phyloP scores from a whole-genome alignment of 208 protist species.

The Naegleria fowleri region DNA sequence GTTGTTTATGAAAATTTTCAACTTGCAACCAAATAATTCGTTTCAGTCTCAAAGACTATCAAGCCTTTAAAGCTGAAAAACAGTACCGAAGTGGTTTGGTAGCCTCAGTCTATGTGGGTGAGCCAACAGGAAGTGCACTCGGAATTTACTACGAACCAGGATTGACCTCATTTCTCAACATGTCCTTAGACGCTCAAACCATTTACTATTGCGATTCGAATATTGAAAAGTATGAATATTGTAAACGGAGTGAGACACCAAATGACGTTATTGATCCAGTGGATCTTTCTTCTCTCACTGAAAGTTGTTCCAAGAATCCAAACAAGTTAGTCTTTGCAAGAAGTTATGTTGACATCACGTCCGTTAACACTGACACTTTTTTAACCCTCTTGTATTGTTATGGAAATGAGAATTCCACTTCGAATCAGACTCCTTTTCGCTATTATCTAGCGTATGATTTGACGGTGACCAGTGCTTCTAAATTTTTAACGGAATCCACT shows the following conservation, averaged over 20 bases:
- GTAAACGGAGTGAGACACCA: not conserved
- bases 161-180: not conserved
- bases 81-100: not conserved
- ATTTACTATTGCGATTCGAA: not conserved
- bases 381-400: not conserved
- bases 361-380: not conserved
- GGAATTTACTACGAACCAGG: not conserved
- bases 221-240: not conserved
- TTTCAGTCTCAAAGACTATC: not conserved
- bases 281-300: not conserved
- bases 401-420: not conserved
- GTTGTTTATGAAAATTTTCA: too few relatives aligned
- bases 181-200: not conserved
- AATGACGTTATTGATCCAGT: not conserved
- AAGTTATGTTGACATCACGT: not conserved
- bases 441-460: too few relatives aligned
- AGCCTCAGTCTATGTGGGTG: not conserved
- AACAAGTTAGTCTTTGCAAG: not conserved
- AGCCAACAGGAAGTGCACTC: not conserved
- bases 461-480: too few relatives aligned
- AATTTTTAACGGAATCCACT: too few relatives aligned
- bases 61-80: not conserved
- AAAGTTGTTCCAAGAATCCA: not conserved
- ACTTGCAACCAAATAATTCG: too few relatives aligned
- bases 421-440: too few relatives aligned